Evolutionary conservation across 1,284 basidiomycete species (phyloP), one percentile per base, ranked within the genome.

Genomic region (Irpex lacteus): DNA sequence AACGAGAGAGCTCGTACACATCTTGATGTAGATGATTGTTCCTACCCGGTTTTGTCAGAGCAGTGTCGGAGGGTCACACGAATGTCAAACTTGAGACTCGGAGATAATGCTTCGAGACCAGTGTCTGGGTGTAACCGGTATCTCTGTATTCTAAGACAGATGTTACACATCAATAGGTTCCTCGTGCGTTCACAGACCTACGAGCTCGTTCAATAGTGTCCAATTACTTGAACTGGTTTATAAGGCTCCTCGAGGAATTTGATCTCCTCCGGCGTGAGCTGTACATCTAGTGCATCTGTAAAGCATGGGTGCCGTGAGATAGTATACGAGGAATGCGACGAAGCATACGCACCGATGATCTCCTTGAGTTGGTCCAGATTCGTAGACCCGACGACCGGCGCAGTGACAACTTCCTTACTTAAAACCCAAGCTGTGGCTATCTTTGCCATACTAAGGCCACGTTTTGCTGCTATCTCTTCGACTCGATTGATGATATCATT

Each of bases 341-440:
- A 15, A 26, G 26, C 50, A 26, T 18, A 61, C 19, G 61, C 65
- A 71, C 70, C 68, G 36, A 73, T 67, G 19, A 72, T 36, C 38
- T 76, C 74, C 60, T 72, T 65, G 32, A 76, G 66, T 44, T 76
- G 75, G 18, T 73, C 68, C 4, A 76, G 58, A 32, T 68, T 75
- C 6, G 75, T 76, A 1, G 72, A 72, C 3, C 78, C 78, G 4
- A 78, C 71, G 57, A 79, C 75, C 21, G 77, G 78, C 21, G 76
- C 76, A 15, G 72, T 66, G 34, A 68, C 59, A 44, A 62, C 57
- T 13, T 73, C 72, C 62, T 75, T 74, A 18, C 69, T 58, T 6
- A 80, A 61, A 15, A 67, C 66, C 81, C 81, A 82, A 7, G 79
- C 80, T 3, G 78, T 63, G 5, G 77, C 74, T 32, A 81, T 70